Conservation (phyloP, 1,284 basidiomycete species). For the Austropuccinia psidii region DNA sequence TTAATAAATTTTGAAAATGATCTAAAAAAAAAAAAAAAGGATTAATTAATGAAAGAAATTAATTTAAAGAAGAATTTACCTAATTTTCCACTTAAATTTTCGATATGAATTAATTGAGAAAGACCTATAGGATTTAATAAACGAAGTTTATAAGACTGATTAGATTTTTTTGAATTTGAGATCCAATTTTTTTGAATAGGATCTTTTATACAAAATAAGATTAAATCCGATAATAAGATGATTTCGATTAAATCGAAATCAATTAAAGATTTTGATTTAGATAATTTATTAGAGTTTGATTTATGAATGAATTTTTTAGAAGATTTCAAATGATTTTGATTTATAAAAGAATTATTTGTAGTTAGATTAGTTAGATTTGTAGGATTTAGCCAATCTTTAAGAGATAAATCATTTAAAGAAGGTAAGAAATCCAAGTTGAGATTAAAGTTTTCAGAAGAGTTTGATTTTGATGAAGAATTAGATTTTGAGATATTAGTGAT, state of each 20-base stretch:
- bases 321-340: too few species aligned
- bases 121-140: background rate
- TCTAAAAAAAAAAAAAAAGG: too few species aligned
- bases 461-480: too few species aligned
- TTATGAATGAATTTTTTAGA: too few species aligned
- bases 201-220: slow-evolving; percentile 3
- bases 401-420: too few species aligned
- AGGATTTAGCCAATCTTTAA: background rate
- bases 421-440: background rate
- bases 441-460: too few species aligned
- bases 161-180: background rate
- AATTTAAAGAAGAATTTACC: too few species aligned
- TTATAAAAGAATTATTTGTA: too few species aligned
- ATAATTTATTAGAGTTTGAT: too few species aligned
- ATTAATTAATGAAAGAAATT: too few species aligned
- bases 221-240: background rate
- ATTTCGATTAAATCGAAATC: background rate
- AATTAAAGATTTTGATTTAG: background rate
- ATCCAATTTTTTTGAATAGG: slow-evolving; percentile 7
- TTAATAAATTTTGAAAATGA: too few species aligned
- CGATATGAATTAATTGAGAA: background rate
- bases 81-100: background rate
- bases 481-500: background rate
- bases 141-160: background rate
- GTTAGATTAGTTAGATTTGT: background rate